A percentile compares a stretch with the other conserved stretches of the same genome.
These are phyloP conservation scores for Sporothrix euskadiensis DNA, from an alignment of 2,329 filamentous ascomycete genomes.

Conservation along the genomic window DNA sequence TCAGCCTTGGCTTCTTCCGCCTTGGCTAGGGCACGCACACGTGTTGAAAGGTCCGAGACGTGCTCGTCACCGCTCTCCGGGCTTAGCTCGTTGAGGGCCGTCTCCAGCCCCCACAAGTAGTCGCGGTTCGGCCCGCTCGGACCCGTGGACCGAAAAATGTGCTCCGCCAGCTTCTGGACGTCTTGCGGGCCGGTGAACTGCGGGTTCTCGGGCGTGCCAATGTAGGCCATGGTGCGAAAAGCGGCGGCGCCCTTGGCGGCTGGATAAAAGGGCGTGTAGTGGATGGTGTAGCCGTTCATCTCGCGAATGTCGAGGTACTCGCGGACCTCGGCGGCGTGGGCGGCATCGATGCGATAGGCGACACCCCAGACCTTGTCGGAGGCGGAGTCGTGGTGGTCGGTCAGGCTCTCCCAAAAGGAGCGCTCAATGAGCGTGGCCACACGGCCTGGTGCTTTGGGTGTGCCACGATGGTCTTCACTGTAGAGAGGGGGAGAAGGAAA, in stretches of 20 bases:
- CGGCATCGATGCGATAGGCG: constrained; percentile 78
- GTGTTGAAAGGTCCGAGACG: constrained; percentile 74
- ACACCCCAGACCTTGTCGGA: constrained; percentile 81
- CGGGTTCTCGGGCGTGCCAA: constrained; percentile 87
- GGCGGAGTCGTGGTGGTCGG: constrained; percentile 63
- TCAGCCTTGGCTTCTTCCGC: background rate
- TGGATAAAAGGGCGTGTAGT: constrained; percentile 81
- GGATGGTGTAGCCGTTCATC: constrained; percentile 95
- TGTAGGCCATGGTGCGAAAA: constrained; percentile 75
- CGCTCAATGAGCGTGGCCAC: constrained; percentile 91
- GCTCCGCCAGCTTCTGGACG: constrained; percentile 72
- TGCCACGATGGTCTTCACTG: constrained; percentile 93
- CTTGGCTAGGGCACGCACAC: constrained; percentile 62
- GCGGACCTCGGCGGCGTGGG: constrained; percentile 76
- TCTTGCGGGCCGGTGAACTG: constrained; percentile 88
- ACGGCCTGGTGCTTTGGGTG: constrained; percentile 79
- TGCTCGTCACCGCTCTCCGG: constrained; percentile 79
- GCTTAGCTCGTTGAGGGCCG: constrained; percentile 70
- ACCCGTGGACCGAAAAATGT: constrained; percentile 74
- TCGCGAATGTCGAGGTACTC: constrained; percentile 92
- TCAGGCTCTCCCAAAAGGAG: constrained; percentile 77
- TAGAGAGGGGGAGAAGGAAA: background rate
- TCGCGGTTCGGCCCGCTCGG: constrained; percentile 89
- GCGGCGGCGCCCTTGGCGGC: constrained; percentile 43
- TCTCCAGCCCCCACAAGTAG: constrained; percentile 80